Evolutionary conservation across 225 moss, liverwort and hornwort species (phyloP), one percentile per base, ranked within the genome.

Genomic region (Pseudoscleropodium purum): DNA sequence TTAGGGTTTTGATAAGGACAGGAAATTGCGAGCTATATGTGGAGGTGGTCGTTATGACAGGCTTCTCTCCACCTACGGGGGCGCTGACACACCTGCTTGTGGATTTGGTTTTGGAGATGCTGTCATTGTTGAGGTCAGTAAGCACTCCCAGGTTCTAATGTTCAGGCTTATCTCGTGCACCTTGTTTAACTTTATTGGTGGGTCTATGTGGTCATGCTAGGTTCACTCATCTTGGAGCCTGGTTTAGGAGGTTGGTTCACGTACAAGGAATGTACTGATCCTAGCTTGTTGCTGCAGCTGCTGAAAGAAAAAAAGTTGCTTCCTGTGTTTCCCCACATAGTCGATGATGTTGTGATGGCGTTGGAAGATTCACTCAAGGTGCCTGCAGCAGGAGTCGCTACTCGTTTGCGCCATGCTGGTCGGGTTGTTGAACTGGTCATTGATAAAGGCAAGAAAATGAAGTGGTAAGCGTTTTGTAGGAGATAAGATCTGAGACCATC

Each of bases 91-190:
- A 59, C 95, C 97, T 87, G 97, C 97, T 31, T 99, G 99, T 89
- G 99, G 99, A 83, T 99, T 99, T 94, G 99, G 99, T 87, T 99
- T 99, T 81, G 99, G 99, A 86, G 99, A 99, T 93, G 99, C 97
- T 79, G 99, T 99, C 52, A 97, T 99, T 81, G 89, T 99, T 61
- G 99, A 99, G 97, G 99, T 99, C 68, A 72, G 89, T 41, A 39
- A 90, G 65, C 74, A 66, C 30, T 87, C 34, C 13, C n/a, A 41
- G 43, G 13, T 66, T 88, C 52, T 51, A 49, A 51, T 68, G 20
- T 39, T 63, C 27, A 79, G 64, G 43, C 41, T 70, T 45, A n/a
- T 70, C 41, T 52, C 11, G 67, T 89, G 51, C 49, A 20, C 54
- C 67, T 66, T 86, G 13, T 66, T 68, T 62, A 33, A 69, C 73